Conservation (phyloP, 2,329 filamentous ascomycete species). For the Alternaria triticimaculans region DNA sequence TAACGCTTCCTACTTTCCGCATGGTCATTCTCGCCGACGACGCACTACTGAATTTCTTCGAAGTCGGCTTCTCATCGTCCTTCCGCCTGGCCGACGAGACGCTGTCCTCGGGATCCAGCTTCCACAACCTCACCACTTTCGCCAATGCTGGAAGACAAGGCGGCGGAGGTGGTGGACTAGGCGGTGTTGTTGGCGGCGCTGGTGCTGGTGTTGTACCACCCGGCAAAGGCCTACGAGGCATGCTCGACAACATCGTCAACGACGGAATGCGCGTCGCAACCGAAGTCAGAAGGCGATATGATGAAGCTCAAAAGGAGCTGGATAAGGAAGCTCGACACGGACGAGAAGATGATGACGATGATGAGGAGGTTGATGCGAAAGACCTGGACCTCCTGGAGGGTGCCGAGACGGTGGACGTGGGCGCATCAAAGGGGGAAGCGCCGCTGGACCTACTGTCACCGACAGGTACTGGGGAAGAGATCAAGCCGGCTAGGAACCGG, state of each 20-base stretch:
- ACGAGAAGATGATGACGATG: slow-evolving; percentile 67
- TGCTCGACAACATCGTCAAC: slow-evolving; percentile 95
- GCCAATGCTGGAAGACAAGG: slow-evolving; percentile 66
- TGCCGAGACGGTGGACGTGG: slow-evolving; percentile 56
- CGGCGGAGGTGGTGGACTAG: slow-evolving; percentile 47
- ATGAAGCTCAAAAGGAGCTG: slow-evolving; percentile 90
- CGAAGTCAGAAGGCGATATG: slow-evolving; percentile 90
- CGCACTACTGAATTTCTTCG: slow-evolving; percentile 94
- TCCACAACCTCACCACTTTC: slow-evolving; percentile 83
- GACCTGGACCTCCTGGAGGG: slow-evolving; percentile 58
- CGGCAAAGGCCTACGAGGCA: slow-evolving; percentile 82
- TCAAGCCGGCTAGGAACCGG: slow-evolving; percentile 38
- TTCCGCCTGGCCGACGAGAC: slow-evolving; percentile 81
- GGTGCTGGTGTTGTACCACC: slow-evolving; percentile 64
- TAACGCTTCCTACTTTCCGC: slow-evolving; percentile 95
- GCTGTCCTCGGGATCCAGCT: slow-evolving; percentile 58
- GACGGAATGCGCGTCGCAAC: slow-evolving; percentile 96
- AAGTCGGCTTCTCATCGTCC: slow-evolving; percentile 90
- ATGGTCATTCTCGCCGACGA: slow-evolving; percentile 99
- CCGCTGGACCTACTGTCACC: slow-evolving; percentile 25
- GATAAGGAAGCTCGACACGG: slow-evolving; percentile 73
- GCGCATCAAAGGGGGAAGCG: slow-evolving; percentile 32
- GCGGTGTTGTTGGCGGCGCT: slow-evolving; percentile 54
- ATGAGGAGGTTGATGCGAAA: slow-evolving; percentile 60
- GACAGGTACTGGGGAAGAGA: slow-evolving; percentile 27